Conservation (phyloP, 31 red algal species). For the Bonnemaisonia californica region DNA sequence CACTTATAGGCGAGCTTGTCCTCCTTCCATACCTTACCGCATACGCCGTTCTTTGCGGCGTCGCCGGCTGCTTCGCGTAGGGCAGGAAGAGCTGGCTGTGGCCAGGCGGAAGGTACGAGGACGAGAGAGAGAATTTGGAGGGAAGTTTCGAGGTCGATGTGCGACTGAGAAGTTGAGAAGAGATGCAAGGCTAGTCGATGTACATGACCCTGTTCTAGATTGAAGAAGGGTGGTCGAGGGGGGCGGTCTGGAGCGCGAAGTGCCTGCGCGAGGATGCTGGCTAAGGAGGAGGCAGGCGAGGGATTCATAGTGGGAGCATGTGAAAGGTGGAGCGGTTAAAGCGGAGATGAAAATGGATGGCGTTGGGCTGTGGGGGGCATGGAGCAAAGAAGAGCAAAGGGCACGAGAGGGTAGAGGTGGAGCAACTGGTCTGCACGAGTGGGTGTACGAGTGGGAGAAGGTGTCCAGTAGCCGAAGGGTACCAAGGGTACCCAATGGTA, state of each 20-base stretch:
- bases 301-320: too few relatives aligned
- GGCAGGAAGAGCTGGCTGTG: conserved; percentile 31
- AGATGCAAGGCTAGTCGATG: neutral
- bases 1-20: conserved; percentile 94
- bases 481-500: too few relatives aligned
- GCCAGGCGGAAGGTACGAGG: conserved; percentile 30
- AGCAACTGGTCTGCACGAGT: too few relatives aligned
- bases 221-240: neutral
- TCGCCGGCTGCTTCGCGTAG: conserved; percentile 48
- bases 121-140: conserved; percentile 24
- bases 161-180: neutral
- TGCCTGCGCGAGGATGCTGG: neutral
- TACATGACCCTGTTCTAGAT: neutral
- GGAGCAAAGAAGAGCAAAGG: too few relatives aligned
- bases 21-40: conserved; percentile 80
- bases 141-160: neutral
- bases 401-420: too few relatives aligned
- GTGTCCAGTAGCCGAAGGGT: too few relatives aligned
- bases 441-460: too few relatives aligned
- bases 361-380: too few relatives aligned
- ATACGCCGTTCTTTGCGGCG: conserved; percentile 71
- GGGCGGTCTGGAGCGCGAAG: neutral
- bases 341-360: too few relatives aligned
- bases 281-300: too few relatives aligned
- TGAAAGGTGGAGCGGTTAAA: too few relatives aligned